These are phyloP conservation scores for Vitis hybrid DNA, from an alignment of 177 flowering plant species.

Conservation along the genomic window DNA sequence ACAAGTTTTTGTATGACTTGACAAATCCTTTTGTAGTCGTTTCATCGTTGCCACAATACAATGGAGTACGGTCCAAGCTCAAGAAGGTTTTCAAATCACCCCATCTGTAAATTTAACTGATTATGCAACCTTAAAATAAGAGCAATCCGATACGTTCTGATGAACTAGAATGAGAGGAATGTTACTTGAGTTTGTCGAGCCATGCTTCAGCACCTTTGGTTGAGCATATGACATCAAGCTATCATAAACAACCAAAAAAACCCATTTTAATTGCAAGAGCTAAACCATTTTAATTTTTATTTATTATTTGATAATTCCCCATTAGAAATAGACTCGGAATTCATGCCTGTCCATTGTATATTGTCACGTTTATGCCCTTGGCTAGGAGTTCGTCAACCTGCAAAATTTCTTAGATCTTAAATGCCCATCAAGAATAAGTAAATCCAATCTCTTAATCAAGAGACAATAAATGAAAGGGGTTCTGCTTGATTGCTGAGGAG, in stretches of 20 bases:
- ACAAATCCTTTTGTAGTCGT: conserved; percentile 14
- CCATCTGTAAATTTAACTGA: conserved; percentile 6
- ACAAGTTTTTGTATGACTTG: conserved; percentile 10
- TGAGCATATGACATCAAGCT: conserved; percentile 19
- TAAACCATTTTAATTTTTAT: no score
- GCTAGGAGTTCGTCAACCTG: conserved; percentile 19
- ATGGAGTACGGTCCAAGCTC: conserved; percentile 3
- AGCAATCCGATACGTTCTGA: neutral
- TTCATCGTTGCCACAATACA: conserved; percentile 11
- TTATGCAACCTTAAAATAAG: neutral
- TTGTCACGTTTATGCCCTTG: conserved; percentile 19
- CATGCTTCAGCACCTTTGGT: conserved; percentile 19
- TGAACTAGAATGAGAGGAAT: neutral
- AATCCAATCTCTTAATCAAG: no score
- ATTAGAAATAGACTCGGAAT: neutral
- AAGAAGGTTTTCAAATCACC: conserved; percentile 7
- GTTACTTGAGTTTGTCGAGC: conserved; percentile 20
- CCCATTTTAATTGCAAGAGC: neutral
- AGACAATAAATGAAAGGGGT: no score
- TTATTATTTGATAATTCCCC: no score
- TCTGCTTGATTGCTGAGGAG: no score
- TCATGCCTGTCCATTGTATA: conserved; percentile 22
- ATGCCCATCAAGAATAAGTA: no score
- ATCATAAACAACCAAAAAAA: neutral
- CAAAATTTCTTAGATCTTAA: neutral